Evolutionary conservation across 345 rosid species (phyloP).

Genomic region (Syzygium oleosum): DNA sequence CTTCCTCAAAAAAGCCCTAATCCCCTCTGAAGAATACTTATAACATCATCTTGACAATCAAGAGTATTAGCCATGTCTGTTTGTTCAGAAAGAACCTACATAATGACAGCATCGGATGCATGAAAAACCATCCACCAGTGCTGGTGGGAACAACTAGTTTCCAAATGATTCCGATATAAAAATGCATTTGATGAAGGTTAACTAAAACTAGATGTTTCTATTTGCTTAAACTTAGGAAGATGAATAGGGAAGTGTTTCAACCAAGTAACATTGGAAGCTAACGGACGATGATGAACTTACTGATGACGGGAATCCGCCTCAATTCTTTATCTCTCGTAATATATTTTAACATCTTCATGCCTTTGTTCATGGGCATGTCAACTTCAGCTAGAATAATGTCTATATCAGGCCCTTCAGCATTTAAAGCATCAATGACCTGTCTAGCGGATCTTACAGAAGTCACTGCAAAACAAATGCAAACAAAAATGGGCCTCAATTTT

Average conservation of each 20-base stretch:
- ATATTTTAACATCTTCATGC: constrained; percentile 94
- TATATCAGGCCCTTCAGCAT: constrained; percentile 92
- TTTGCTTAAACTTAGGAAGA: background rate
- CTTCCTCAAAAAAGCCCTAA: background rate
- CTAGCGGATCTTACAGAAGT: constrained; percentile 86
- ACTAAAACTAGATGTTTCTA: background rate
- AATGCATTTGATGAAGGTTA: background rate
- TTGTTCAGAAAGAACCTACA: background rate
- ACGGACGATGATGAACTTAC: constrained; percentile 37
- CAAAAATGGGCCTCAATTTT: background rate
- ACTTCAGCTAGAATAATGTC: constrained; percentile 95
- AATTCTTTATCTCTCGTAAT: constrained; percentile 76
- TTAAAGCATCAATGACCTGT: constrained; percentile 90
- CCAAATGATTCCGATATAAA: background rate
- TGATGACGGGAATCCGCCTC: constrained; percentile 86
- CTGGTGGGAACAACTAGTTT: background rate
- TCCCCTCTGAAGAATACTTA: background rate
- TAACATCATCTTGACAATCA: background rate
- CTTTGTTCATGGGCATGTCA: constrained; percentile 92
- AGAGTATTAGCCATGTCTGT: background rate
- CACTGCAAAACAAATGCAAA: constrained; percentile 39
- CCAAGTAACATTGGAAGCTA: background rate
- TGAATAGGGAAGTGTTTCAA: background rate
- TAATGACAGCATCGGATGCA: background rate
- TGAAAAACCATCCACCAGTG: background rate